A percentile compares a stretch with the other conserved stretches of the same genome.
Evolutionary conservation across 2,329 filamentous ascomycete genomes (phyloP).

Genomic region (Graphilbum sp.): DNA sequence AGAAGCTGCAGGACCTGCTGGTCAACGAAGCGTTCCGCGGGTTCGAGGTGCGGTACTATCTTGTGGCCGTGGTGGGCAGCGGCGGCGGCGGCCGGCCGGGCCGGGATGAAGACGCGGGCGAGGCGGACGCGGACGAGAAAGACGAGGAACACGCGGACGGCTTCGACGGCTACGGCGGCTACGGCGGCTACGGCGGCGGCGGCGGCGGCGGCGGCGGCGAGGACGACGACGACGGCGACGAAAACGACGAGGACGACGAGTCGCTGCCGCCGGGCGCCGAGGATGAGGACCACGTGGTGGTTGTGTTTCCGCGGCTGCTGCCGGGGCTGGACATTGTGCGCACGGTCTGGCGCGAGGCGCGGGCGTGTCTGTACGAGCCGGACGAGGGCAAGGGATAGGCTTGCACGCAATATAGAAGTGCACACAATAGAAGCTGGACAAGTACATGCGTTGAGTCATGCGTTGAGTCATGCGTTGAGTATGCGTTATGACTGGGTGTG

Average conservation of each 20-base stretch:
- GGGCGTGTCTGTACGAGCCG: slow-evolving; percentile 62
- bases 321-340: slow-evolving; percentile 64
- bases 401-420: too few relatives aligned
- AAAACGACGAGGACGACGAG: neutral
- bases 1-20: slow-evolving; percentile 80
- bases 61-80: slow-evolving; percentile 59
- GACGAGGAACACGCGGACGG: neutral
- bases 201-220: neutral
- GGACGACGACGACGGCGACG: neutral
- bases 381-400: neutral
- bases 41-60: slow-evolving; percentile 79
- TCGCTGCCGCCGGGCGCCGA: slow-evolving; percentile 23
- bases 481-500: too few relatives aligned
- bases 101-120: neutral
- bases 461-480: too few relatives aligned
- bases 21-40: slow-evolving; percentile 91
- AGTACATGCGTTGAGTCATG: too few relatives aligned
- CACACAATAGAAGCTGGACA: too few relatives aligned
- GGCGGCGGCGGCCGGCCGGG: neutral
- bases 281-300: slow-evolving; percentile 72
- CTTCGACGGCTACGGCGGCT: neutral
- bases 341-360: slow-evolving; percentile 74
- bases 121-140: neutral
- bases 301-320: slow-evolving; percentile 79
- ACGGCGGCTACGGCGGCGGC: neutral